phyloP scores from a whole-genome alignment of 2,329 filamentous ascomycete species.

The Aspergillus candidus region DNA sequence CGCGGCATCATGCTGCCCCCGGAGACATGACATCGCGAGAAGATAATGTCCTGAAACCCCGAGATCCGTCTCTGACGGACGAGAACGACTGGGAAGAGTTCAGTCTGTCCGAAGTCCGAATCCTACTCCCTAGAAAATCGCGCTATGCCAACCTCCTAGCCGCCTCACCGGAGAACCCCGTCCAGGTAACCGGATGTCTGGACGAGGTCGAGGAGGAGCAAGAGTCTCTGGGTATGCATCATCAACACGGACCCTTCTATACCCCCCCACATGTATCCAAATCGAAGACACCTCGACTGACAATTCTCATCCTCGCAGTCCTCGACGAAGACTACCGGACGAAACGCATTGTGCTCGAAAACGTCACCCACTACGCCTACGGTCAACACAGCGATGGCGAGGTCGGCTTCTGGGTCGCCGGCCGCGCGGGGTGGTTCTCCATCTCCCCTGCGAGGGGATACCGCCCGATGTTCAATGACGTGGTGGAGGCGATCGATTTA shows the following conservation, averaged over 20 bases:
- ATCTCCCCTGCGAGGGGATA: slow-evolving; percentile 51
- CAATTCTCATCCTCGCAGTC: slow-evolving; percentile 17
- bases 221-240: slow-evolving; percentile 35
- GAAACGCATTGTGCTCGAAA: slow-evolving; percentile 43
- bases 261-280: neutral
- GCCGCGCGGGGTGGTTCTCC: slow-evolving; percentile 57
- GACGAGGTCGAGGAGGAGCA: slow-evolving; percentile 42
- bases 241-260: neutral
- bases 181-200: slow-evolving; percentile 50
- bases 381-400: slow-evolving; percentile 50
- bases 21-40: slow-evolving; percentile 40
- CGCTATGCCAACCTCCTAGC: slow-evolving; percentile 50
- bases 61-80: slow-evolving; percentile 40
- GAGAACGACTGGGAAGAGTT: slow-evolving; percentile 58
- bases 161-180: slow-evolving; percentile 49
- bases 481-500: slow-evolving; percentile 54
- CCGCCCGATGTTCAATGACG: slow-evolving; percentile 48
- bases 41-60: slow-evolving; percentile 41
- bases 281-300: neutral
- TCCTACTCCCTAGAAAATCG: slow-evolving; percentile 45
- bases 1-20: slow-evolving; percentile 29
- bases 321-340: slow-evolving; percentile 35
- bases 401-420: slow-evolving; percentile 56
- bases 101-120: slow-evolving; percentile 49
- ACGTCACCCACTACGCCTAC: slow-evolving; percentile 46